A percentile compares a stretch with the other conserved stretches of the same genome.
These are phyloP conservation scores for Trapa bicornis DNA, from an alignment of 345 rosid genomes.

Conservation along the genomic window DNA sequence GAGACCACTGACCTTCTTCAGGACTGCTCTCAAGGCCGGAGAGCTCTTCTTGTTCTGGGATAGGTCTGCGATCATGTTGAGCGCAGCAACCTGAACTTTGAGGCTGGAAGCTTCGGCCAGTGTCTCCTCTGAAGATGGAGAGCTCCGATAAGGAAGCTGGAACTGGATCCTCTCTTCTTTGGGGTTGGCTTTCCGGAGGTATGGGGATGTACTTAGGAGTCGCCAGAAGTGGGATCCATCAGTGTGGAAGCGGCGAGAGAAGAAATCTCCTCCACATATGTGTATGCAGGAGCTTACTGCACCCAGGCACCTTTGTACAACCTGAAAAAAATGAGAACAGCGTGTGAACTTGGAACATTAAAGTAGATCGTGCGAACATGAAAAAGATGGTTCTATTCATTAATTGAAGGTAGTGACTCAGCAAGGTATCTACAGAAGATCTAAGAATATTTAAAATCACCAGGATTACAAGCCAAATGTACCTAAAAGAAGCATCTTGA, in stretches of 20 bases:
- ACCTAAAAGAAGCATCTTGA: no score
- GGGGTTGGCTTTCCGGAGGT: slow-evolving; percentile 28
- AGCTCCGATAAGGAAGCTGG: slow-evolving; percentile 66
- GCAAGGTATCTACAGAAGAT: no score
- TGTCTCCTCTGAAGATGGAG: slow-evolving; percentile 28
- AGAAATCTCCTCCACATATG: slow-evolving; percentile 88
- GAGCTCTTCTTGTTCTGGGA: slow-evolving; percentile 51
- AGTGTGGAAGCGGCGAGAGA: slow-evolving; percentile 67
- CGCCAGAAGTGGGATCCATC: slow-evolving; percentile 80
- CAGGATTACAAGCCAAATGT: no score
- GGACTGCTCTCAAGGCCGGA: slow-evolving; percentile 52
- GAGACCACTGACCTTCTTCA: slow-evolving; percentile 78
- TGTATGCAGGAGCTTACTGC: slow-evolving; percentile 46
- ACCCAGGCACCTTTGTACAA: slow-evolving; percentile 44
- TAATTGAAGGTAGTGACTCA: no score
- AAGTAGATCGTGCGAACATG: no score
- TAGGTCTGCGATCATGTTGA: slow-evolving; percentile 64
- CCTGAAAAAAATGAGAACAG: slow-evolving; percentile 23
- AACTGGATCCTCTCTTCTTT: slow-evolving; percentile 39
- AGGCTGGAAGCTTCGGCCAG: slow-evolving; percentile 61
- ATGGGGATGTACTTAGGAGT: slow-evolving; percentile 60
- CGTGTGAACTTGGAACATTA: background rate
- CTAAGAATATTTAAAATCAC: no score
- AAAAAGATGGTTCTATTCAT: no score
- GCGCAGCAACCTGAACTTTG: slow-evolving; percentile 71